Conservation (phyloP, 2,329 filamentous ascomycete genomes). For the Diplocarpon mali region DNA sequence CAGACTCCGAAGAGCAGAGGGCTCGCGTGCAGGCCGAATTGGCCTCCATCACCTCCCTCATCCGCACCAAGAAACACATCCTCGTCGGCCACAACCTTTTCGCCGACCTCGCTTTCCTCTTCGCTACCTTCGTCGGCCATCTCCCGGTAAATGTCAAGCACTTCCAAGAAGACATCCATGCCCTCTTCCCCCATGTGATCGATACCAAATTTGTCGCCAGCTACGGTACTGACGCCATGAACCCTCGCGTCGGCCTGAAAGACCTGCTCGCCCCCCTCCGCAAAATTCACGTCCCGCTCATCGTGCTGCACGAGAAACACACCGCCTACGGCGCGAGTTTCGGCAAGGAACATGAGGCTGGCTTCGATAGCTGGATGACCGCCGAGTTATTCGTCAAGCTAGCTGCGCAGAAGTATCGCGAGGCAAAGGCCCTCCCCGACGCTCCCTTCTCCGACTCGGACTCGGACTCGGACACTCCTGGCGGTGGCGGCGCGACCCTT, state of each 20-base stretch:
- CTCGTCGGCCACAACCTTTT: constrained; percentile 57
- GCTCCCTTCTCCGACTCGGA: background rate
- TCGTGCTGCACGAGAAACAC: constrained; percentile 30
- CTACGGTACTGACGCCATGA: constrained; percentile 26
- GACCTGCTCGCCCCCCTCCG: constrained; percentile 35
- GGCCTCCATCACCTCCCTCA: constrained; percentile 12
- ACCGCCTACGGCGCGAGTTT: constrained; percentile 16
- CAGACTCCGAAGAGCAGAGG: constrained; percentile 21
- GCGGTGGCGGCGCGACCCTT: background rate
- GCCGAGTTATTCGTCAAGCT: constrained; percentile 32
- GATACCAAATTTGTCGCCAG: constrained; percentile 50
- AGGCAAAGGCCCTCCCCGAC: background rate
- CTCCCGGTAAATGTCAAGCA: constrained; percentile 42
- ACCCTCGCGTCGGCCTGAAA: constrained; percentile 35
- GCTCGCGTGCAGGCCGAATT: constrained; percentile 30
- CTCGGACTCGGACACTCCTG: background rate
- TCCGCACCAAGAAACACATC: constrained; percentile 28
- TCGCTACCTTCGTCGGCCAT: constrained; percentile 47
- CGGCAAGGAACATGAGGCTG: constrained; percentile 40
- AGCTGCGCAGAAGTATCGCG: constrained; percentile 3
- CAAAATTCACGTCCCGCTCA: constrained; percentile 31
- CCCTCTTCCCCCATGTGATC: constrained; percentile 37
- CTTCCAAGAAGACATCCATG: constrained; percentile 40
- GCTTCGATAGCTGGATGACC: constrained; percentile 45
- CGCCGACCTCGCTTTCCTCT: constrained; percentile 52